These are phyloP conservation scores for Amauroascus verrucosus DNA, from an alignment of 2,329 filamentous ascomycete genomes.

Conservation along the genomic window DNA sequence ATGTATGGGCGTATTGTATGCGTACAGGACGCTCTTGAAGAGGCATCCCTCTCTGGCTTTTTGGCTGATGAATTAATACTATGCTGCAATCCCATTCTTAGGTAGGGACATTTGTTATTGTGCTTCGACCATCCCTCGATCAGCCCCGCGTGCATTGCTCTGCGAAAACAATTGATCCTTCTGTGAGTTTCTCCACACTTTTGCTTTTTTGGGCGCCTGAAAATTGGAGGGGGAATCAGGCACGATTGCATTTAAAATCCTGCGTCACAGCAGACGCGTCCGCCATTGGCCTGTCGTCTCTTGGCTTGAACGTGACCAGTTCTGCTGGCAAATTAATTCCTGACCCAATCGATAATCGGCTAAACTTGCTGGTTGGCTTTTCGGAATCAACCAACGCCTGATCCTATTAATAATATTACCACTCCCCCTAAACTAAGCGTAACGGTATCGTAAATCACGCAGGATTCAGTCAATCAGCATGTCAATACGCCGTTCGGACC, in stretches of 20 bases:
- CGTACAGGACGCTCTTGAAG: too few species aligned
- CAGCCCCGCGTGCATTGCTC: constrained; percentile 3
- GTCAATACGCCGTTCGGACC: neutral
- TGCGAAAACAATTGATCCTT: neutral
- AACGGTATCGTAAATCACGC: neutral
- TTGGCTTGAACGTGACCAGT: constrained; percentile 6
- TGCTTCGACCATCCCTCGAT: neutral
- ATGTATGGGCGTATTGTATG: too few species aligned
- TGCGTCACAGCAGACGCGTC: constrained; percentile 5
- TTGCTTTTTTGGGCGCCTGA: constrained; percentile 7
- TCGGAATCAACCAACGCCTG: neutral
- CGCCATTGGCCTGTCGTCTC: neutral
- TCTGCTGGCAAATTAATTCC: neutral
- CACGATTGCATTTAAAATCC: constrained; percentile 6
- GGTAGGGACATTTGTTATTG: neutral
- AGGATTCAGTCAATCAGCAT: neutral
- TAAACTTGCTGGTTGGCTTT: neutral
- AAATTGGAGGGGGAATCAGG: constrained; percentile 6
- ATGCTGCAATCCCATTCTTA: too few species aligned
- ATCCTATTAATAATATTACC: neutral
- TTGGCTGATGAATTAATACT: too few species aligned
- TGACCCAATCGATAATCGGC: constrained; percentile 3
- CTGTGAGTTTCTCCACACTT: neutral
- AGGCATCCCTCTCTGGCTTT: too few species aligned
- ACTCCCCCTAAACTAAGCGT: neutral